These are phyloP conservation scores for Stachybotrys chlorohalonatus DNA, from an alignment of 2,329 filamentous ascomycete genomes.

Conservation along the genomic window DNA sequence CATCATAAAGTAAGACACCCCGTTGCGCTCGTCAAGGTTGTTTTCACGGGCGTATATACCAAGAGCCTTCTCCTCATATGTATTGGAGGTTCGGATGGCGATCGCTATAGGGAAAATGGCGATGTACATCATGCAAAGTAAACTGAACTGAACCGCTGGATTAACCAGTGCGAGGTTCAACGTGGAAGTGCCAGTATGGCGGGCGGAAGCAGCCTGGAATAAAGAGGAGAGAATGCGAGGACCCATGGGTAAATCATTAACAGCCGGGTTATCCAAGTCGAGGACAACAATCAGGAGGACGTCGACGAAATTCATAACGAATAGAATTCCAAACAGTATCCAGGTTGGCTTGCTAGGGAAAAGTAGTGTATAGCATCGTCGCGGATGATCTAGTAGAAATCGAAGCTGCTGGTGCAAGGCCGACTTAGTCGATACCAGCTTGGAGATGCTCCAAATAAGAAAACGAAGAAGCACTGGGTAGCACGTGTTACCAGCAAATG, in stretches of 20 bases:
- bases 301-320: constrained; percentile 44
- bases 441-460: constrained; percentile 46
- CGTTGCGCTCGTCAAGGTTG: constrained; percentile 15
- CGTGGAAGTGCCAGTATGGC: constrained; percentile 37
- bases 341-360: constrained; percentile 51
- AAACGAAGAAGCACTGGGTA: constrained; percentile 51
- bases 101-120: constrained; percentile 52
- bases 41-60: constrained; percentile 39
- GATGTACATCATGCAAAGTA: constrained; percentile 59
- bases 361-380: constrained; percentile 53
- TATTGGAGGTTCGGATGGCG: constrained; percentile 49
- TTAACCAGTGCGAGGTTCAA: constrained; percentile 40
- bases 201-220: constrained; percentile 46
- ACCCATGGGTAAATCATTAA: constrained; percentile 33
- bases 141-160: constrained; percentile 46
- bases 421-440: constrained; percentile 27
- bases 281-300: constrained; percentile 43
- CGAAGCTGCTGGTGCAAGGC: constrained; percentile 33
- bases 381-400: constrained; percentile 54
- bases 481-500: constrained; percentile 43
- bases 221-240: constrained; percentile 44
- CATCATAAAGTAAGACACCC: constrained; percentile 17
- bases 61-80: constrained; percentile 52
- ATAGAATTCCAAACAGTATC: constrained; percentile 41
- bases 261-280: constrained; percentile 41